These are phyloP conservation scores for Diversispora eburnea DNA, from an alignment of 192 early-diverging fungal genomes.

Conservation along the genomic window DNA sequence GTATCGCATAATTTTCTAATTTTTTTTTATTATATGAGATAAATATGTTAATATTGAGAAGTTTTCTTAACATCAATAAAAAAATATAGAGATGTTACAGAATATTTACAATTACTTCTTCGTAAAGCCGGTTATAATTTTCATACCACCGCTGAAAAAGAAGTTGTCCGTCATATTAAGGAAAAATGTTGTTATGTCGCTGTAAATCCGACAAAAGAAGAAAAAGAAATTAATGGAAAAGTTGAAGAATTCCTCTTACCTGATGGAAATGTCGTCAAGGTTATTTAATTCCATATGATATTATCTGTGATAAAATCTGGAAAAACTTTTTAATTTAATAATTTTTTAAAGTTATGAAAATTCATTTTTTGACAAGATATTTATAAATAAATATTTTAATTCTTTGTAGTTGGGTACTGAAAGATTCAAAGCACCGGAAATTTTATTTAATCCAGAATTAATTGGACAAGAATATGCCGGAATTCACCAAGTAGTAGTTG, in stretches of 20 bases:
- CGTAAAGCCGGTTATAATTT: conserved; percentile 87
- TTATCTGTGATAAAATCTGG: too few species aligned
- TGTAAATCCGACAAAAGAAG: conserved; percentile 83
- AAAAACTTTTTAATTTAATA: not conserved
- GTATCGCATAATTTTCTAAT: not conserved
- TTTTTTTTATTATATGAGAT: not conserved
- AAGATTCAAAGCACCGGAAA: conserved; percentile 92
- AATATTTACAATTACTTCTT: conserved; percentile 86
- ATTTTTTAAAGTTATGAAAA: not conserved
- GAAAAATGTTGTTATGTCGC: conserved; percentile 95
- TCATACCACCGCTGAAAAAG: conserved; percentile 90
- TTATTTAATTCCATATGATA: conserved; percentile 28
- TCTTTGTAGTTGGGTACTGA: conserved; percentile 73
- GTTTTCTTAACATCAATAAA: too few species aligned
- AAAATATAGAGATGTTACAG: conserved; percentile 78
- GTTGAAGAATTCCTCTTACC: conserved; percentile 76
- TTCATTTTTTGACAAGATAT: not conserved
- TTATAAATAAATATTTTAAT: not conserved
- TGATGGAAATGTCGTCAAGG: conserved; percentile 81
- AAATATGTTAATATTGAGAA: too few species aligned
- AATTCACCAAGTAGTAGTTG: conserved; percentile 89
- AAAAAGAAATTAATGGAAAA: conserved; percentile 82
- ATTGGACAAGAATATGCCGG: conserved; percentile 91
- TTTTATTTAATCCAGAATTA: conserved; percentile 91
- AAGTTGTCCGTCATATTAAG: conserved; percentile 93